Base-by-base conservation (phyloP, 139 green algal genomes). In the Picochlorum sp. region DNA sequence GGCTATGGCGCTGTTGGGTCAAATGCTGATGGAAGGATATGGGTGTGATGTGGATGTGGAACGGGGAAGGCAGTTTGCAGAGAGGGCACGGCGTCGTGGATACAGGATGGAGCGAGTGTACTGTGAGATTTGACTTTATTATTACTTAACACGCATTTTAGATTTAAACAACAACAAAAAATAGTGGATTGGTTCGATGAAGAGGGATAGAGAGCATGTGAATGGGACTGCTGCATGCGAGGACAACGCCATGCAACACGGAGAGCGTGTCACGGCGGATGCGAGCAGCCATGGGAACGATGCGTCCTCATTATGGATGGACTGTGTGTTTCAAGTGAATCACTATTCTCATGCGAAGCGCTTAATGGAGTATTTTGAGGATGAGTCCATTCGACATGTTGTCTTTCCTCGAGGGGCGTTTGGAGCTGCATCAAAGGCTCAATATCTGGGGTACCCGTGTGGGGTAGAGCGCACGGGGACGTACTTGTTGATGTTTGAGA, bases 1-100 rank as follows among this genome's bases (percentile, higher is more conserved):
- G 63, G 73, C 84, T 47, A 75, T 83, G 57, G 85, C 85, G 7
- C 67, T 92, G 38, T 68, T 92, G 24, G 83, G 83, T 0, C 79
- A 90, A 34, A 92, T 92, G 85, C 75, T 89, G 57, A 63, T 77
- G 28, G 83, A 92, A 65, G 85, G 85, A 7, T 92, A 92, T 32
- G 85, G 85, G 18, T 90, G 84, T 66, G 58, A 82, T 15, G 61
- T 73, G 15, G 74, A 90, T 65, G 24, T 68, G 0, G 58, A 59
- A 5, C 72, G 64, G 5, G 81, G 72, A 4, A 78, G 76, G 63
- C 76, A 87, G 66, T 87, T 82, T 79, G 63, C 61, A 10, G 81
- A 87, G 41, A 85, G 78, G 67, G 85, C 83, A 1, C 64, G 66
- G 30, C 49, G 68, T 20, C 62, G 83, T 6, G 85, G 85, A 5